Evolutionary conservation across 139 green algal genomes (phyloP).

Genomic region (Gonium pectorale): DNA sequence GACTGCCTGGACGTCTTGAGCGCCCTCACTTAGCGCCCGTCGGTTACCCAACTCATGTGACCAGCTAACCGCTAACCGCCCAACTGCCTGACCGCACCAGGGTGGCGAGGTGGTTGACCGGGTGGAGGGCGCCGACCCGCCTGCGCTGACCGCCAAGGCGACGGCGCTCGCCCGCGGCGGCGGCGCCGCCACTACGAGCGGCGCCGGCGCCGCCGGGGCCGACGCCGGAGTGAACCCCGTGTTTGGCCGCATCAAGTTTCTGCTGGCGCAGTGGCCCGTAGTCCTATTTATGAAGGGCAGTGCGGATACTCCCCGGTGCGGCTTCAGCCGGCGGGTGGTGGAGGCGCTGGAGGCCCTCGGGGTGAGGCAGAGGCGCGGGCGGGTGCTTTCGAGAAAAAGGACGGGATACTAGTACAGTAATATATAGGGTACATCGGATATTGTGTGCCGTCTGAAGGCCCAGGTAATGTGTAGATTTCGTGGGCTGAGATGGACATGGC

Average conservation of each 20-base stretch:
- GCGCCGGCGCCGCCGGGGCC: slow-evolving; percentile 5
- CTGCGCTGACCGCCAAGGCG: slow-evolving; percentile 69
- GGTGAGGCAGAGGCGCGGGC: slow-evolving; percentile 61
- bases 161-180: slow-evolving; percentile 44
- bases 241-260: slow-evolving; percentile 64
- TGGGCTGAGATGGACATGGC: too few relatives aligned
- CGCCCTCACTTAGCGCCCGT: too few relatives aligned
- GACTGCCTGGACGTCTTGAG: too few relatives aligned
- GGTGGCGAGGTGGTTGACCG: slow-evolving; percentile 68
- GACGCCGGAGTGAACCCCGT: slow-evolving; percentile 21
- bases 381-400: too few relatives aligned
- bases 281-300: slow-evolving; percentile 93
- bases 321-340: slow-evolving; percentile 88
- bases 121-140: slow-evolving; percentile 85
- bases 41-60: too few relatives aligned
- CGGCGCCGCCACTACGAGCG: neutral
- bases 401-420: too few relatives aligned
- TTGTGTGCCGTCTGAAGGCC: too few relatives aligned
- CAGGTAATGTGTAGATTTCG: too few relatives aligned
- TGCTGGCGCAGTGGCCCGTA: slow-evolving; percentile 67
- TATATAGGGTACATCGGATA: too few relatives aligned
- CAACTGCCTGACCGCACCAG: slow-evolving; percentile 23
- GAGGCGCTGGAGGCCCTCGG: slow-evolving; percentile 63
- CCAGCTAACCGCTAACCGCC: neutral
- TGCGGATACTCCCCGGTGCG: slow-evolving; percentile 83